Base-by-base conservation (phyloP, 306 rosid species). In the Rosa chinensis region DNA sequence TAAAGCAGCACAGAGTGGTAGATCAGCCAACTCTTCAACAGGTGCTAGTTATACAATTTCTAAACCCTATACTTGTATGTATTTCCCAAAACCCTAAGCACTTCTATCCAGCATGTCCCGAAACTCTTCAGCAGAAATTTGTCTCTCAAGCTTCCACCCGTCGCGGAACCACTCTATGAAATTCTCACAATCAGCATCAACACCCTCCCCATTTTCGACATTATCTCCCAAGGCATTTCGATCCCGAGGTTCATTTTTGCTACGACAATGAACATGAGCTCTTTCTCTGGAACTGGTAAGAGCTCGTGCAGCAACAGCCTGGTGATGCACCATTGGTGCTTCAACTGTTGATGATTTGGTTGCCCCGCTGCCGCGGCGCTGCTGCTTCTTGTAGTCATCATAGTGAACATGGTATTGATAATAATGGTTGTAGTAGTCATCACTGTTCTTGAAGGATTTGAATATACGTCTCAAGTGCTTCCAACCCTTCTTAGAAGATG, bases 321-420 rank as follows among this genome's bases (percentile, higher is more conserved):
- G n/a, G 47, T 39, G 45, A 37, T 37, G n/a, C 70, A 66, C 25
- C 8, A 12, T 37, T 6, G 12, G 10, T 37, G n/a, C 25, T 66
- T 6, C 70, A 8, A 35, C 47, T 3, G 20, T 9, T 14, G 66
- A 10, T 10, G 70, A 64, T 7, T 64, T 64, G 44, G 21, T 64
- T 35, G 70, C 21, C 1, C 10, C 11, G 14, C 48, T 20, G 25
- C 14, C 1, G 48, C 16, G 72, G 18, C 25, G 14, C 72, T 40
- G 49, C 72, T 20, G 25, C 72, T 67, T 67, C 48, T 14, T 67
- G 72, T 67, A 40, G 47, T 67, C 72, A 67, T 67, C 72, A 20
- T 6, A 67, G 13, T 67, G 72, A 20, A 39, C 28, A 35, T 67
- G 72, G 72, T 0, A 67, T 37, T 39, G 14, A 42, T 67, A 40